A percentile compares a stretch with the other conserved stretches of the same genome.
These are phyloP conservation scores for Puccinellia tenuiflora DNA, from an alignment of 176 grass and related monocot species.

Conservation along the genomic window DNA sequence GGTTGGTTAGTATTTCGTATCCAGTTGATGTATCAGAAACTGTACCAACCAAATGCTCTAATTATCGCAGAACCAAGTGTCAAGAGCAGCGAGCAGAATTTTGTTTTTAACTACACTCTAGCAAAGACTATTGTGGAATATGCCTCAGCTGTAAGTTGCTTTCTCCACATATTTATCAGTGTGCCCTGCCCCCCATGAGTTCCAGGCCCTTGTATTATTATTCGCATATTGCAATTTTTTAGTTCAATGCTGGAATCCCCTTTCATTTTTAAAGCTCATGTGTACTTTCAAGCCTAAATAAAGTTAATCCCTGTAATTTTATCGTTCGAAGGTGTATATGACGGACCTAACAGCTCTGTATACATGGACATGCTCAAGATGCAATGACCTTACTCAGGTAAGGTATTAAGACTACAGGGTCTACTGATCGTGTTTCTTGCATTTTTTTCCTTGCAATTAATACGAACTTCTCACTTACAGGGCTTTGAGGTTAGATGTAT, in stretches of 20 bases:
- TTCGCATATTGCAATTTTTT: not conserved
- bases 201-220: not conserved
- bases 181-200: not conserved
- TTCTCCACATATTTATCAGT: not conserved
- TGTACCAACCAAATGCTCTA: conserved; percentile 6
- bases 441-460: not conserved
- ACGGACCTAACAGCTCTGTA: conserved; percentile 66
- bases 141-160: conserved; percentile 85
- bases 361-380: conserved; percentile 82
- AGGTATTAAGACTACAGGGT: not conserved
- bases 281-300: not conserved
- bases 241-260: not conserved
- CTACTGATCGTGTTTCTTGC: not conserved
- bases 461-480: conserved; percentile 25
- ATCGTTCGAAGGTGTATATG: conserved; percentile 45
- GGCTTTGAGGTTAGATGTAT: conserved; percentile 82
- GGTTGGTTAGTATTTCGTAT: not conserved
- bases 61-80: conserved; percentile 49
- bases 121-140: conserved; percentile 81
- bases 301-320: conserved; percentile 2
- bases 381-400: conserved; percentile 77
- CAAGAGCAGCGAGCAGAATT: conserved; percentile 19
- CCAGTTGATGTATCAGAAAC: not conserved
- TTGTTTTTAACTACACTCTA: conserved; percentile 71
- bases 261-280: not conserved